Percentiles rank a stretch among this genome's conserved stretches.
Evolutionary conservation across 345 rosid genomes (phyloP).

Genomic region (Geranium rotundifolium): DNA sequence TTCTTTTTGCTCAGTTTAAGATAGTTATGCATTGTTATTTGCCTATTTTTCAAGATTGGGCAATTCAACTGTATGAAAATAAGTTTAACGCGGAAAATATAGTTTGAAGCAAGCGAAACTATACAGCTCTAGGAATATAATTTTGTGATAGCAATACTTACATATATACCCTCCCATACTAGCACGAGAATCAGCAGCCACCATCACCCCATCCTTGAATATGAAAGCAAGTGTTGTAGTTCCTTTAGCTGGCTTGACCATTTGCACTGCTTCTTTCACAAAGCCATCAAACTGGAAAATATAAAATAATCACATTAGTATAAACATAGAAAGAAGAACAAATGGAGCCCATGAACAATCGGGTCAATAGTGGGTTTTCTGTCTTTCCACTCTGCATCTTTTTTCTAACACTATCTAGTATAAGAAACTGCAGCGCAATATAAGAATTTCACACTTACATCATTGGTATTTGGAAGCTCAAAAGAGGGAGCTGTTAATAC

Average conservation of each 20-base stretch:
- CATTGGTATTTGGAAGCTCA: constrained; percentile 52
- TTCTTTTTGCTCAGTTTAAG: too few species aligned
- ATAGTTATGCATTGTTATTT: too few species aligned
- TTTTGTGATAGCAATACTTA: too few species aligned
- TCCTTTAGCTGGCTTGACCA: constrained; percentile 94
- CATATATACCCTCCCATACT: constrained; percentile 99
- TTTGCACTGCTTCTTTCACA: constrained; percentile 67
- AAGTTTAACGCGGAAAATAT: too few species aligned
- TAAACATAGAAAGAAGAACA: background rate
- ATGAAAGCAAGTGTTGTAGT: constrained; percentile 97
- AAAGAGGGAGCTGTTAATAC: constrained; percentile 46
- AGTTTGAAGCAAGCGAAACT: too few species aligned
- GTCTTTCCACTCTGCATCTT: too few species aligned
- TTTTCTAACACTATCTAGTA: background rate
- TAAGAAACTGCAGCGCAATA: background rate
- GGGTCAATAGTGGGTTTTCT: too few species aligned
- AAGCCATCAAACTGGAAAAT: constrained; percentile 85
- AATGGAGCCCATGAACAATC: background rate
- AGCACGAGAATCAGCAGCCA: constrained; percentile 98
- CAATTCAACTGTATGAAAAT: too few species aligned
- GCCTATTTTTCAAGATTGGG: too few species aligned
- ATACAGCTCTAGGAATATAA: too few species aligned
- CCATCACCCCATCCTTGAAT: constrained; percentile 91
- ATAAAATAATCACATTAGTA: constrained; percentile 10
- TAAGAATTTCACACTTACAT: constrained; percentile 33